Percentiles rank a stretch among this genome's conserved stretches.
These are phyloP conservation scores for Saccharomycopsis javanensis DNA, from an alignment of 805 yeast genomes.

Conservation along the genomic window DNA sequence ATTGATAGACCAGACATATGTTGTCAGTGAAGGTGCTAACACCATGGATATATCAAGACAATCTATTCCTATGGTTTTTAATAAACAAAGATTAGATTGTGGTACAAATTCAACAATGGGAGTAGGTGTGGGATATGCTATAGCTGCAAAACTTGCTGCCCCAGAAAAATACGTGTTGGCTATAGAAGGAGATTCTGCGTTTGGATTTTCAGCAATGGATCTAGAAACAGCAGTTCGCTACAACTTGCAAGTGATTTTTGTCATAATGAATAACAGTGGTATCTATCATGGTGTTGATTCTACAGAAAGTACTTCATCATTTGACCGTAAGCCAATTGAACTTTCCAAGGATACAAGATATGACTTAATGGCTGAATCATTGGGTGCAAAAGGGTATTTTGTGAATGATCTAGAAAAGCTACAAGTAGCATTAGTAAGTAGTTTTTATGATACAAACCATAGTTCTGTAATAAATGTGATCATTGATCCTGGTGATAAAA, in stretches of 20 bases:
- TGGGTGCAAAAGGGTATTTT: constrained; percentile 48
- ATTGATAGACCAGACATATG: constrained; percentile 29
- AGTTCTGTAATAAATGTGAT: constrained; percentile 44
- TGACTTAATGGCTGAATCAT: constrained; percentile 42
- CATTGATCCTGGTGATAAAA: constrained; percentile 46
- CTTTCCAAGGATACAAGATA: constrained; percentile 47
- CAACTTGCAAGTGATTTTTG: constrained; percentile 42
- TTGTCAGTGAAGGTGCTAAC: constrained; percentile 65
- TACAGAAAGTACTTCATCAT: constrained; percentile 21
- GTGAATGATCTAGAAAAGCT: constrained; percentile 36
- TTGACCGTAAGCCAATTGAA: constrained; percentile 47
- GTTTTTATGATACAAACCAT: constrained; percentile 24
- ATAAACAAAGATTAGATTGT: constrained; percentile 54
- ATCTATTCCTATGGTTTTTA: constrained; percentile 43
- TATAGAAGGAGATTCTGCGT: constrained; percentile 70
- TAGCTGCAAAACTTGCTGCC: constrained; percentile 44
- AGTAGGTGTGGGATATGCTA: constrained; percentile 59
- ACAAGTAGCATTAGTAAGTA: constrained; percentile 26
- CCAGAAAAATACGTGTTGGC: constrained; percentile 41
- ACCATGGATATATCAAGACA: constrained; percentile 65
- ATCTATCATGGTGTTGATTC: constrained; percentile 54
- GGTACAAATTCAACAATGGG: constrained; percentile 80
- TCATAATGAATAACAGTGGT: constrained; percentile 68
- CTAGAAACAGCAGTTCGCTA: constrained; percentile 58
- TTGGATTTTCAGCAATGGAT: constrained; percentile 67